Evolutionary conservation across 495 filamentous ascomycete genomes (phyloP).

Genomic region (Aeminium ludgeri): DNA sequence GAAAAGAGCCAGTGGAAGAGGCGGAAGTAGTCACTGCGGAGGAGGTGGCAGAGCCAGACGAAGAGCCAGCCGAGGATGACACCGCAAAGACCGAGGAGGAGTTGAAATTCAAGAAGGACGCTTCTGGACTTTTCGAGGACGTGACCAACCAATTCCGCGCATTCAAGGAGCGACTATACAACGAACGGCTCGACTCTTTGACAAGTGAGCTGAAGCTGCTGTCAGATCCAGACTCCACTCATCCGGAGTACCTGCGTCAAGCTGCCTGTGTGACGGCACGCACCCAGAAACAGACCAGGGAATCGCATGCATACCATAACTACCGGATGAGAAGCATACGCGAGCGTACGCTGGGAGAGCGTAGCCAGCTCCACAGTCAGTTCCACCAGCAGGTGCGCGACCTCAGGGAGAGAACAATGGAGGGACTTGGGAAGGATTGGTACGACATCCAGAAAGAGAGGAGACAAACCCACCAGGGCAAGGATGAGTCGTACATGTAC

Average conservation of each 20-base stretch:
- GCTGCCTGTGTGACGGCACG: constrained; percentile 67
- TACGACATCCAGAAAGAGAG: constrained; percentile 86
- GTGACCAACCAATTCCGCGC: constrained; percentile 11
- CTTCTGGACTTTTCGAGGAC: constrained; percentile 7
- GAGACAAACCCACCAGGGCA: constrained; percentile 48
- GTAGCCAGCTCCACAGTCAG: constrained; percentile 68
- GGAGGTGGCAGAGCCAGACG: constrained; percentile 2
- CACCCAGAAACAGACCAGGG: constrained; percentile 58
- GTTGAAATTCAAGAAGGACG: constrained; percentile 11
- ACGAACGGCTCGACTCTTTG: constrained; percentile 56
- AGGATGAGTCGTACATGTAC: constrained; percentile 48
- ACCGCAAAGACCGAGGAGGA: constrained; percentile 15
- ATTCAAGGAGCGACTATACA: constrained; percentile 42
- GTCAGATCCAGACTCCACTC: constrained; percentile 53
- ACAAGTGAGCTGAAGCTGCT: constrained; percentile 66
- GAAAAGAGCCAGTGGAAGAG: constrained; percentile 3
- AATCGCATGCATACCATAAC: constrained; percentile 51
- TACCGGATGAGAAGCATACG: constrained; percentile 56
- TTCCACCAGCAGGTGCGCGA: constrained; percentile 72
- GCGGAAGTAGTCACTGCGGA: constrained; percentile 2
- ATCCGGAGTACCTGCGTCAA: constrained; percentile 76
- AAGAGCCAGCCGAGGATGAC: constrained; percentile 10
- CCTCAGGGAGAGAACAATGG: constrained; percentile 61
- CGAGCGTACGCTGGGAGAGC: constrained; percentile 57
- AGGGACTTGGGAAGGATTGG: constrained; percentile 65